These are phyloP conservation scores for Pseudopithomyces maydicus DNA, from an alignment of 2,329 filamentous ascomycete genomes.

Conservation along the genomic window DNA sequence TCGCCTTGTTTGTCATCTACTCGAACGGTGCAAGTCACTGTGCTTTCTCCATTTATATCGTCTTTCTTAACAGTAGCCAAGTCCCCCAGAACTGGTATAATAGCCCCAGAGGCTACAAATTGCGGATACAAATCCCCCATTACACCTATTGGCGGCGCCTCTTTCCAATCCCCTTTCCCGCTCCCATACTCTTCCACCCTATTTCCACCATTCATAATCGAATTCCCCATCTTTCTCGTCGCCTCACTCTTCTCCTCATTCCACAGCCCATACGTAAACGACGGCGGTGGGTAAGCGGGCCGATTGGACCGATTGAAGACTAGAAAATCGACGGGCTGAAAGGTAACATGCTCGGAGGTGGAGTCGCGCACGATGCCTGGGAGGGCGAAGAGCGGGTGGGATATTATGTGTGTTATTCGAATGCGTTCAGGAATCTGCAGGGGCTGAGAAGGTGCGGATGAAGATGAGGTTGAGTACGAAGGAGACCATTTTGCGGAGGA, in stretches of 20 bases:
- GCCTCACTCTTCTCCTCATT: neutral
- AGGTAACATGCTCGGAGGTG: neutral
- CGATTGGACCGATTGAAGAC: slow-evolving; percentile 44
- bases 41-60: no score
- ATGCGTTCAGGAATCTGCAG: no score
- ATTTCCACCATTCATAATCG: neutral
- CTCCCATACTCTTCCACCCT: neutral
- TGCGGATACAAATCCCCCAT: no score
- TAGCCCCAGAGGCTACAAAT: no score
- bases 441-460: no score
- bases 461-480: no score
- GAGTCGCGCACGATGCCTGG: slow-evolving; percentile 51
- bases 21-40: no score
- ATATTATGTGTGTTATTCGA: slow-evolving; percentile 67
- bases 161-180: no score
- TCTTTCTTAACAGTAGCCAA: no score
- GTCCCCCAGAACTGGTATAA: no score
- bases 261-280: neutral
- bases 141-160: no score
- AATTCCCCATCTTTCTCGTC: neutral
- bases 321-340: slow-evolving; percentile 10
- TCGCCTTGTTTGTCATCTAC: neutral
- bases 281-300: neutral
- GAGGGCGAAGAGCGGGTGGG: slow-evolving; percentile 71
- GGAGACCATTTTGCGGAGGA: slow-evolving; percentile 65